Percentiles rank a stretch among this genome's conserved stretches.
phyloP scores from a whole-genome alignment of 768 basidiomycete species.

The Termitomyces bulborhizus region DNA sequence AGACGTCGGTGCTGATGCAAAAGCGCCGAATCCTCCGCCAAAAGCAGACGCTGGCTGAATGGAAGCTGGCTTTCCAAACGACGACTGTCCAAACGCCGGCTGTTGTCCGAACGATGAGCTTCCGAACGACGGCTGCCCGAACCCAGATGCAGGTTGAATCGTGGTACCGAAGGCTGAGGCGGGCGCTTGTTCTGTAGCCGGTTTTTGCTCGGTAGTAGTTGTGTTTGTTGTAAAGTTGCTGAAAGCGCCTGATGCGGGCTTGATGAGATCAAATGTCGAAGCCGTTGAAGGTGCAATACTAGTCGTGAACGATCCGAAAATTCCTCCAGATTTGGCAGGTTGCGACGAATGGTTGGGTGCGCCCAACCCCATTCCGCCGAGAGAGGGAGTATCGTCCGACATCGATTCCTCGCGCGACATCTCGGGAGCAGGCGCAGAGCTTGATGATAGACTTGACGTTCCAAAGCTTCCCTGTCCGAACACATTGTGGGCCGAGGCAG shows the following conservation, averaged over 20 bases:
- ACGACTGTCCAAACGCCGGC: constrained; percentile 28
- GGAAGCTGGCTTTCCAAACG: constrained; percentile 30
- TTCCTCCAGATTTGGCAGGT: constrained; percentile 21
- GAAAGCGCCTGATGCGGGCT: constrained; percentile 40
- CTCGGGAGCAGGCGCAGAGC: constrained; percentile 11
- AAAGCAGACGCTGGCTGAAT: constrained; percentile 6
- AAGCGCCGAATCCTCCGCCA: constrained; percentile 30
- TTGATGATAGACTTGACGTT: constrained; percentile 10
- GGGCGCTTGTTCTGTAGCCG: constrained; percentile 5
- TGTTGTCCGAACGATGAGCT: constrained; percentile 18
- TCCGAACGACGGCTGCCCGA: constrained; percentile 12
- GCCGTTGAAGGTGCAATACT: constrained; percentile 10
- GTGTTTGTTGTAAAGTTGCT: constrained; percentile 18
- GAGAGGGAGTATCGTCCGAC: constrained; percentile 32
- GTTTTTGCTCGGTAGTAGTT: constrained; percentile 1
- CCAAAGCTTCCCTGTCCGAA: constrained; percentile 26
- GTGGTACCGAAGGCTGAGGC: neutral
- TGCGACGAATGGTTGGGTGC: constrained; percentile 21
- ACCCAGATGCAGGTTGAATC: constrained; percentile 14
- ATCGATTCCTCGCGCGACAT: constrained; percentile 44
- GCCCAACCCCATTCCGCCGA: constrained; percentile 20
- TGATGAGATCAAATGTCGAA: constrained; percentile 23
- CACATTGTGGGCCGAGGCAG: constrained; percentile 9
- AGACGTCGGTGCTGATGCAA: constrained; percentile 11
- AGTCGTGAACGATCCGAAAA: constrained; percentile 30